Percentiles rank a stretch among this genome's conserved stretches.
phyloP scores from a whole-genome alignment of 2,329 filamentous ascomycete species.

The Penicillium sp. region DNA sequence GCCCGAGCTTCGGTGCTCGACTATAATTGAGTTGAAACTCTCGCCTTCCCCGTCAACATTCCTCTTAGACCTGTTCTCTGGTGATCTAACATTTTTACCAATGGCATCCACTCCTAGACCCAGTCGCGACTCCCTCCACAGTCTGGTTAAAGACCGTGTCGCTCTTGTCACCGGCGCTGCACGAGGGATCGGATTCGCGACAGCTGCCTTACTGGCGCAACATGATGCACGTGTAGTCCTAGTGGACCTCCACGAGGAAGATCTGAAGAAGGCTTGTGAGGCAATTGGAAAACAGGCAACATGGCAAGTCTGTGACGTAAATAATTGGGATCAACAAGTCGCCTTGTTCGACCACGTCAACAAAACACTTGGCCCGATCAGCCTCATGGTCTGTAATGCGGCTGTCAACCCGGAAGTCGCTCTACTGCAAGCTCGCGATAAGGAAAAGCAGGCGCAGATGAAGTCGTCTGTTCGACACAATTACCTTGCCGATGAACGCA shows the following conservation, averaged over 20 bases:
- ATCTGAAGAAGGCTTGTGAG: slow-evolving; percentile 12
- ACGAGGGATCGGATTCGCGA: slow-evolving; percentile 20
- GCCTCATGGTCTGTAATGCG: slow-evolving; percentile 18
- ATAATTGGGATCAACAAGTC: slow-evolving; percentile 19
- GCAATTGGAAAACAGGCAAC: slow-evolving; percentile 8
- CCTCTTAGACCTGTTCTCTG: background rate
- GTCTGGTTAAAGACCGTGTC: slow-evolving; percentile 3
- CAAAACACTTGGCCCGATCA: slow-evolving; percentile 9
- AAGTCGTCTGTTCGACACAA: slow-evolving; percentile 12
- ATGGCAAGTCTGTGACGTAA: slow-evolving; percentile 19
- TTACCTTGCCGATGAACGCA: slow-evolving; percentile 15
- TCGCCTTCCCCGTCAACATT: background rate
- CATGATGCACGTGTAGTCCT: slow-evolving; percentile 21
- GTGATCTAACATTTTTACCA: background rate
- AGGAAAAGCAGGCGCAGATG: slow-evolving; percentile 7
- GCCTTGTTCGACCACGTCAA: slow-evolving; percentile 12
- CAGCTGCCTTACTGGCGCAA: slow-evolving; percentile 14
- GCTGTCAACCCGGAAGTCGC: slow-evolving; percentile 20
- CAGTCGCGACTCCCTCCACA: background rate
- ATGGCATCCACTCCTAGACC: slow-evolving; percentile 11
- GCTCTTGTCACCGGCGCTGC: slow-evolving; percentile 23
- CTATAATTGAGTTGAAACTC: background rate
- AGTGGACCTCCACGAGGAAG: slow-evolving; percentile 15
- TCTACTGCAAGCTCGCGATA: slow-evolving; percentile 7
- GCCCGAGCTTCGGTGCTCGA: background rate